phyloP scores from a whole-genome alignment of 2,329 filamentous ascomycete genomes.

The Metarhizium anisopliae region DNA sequence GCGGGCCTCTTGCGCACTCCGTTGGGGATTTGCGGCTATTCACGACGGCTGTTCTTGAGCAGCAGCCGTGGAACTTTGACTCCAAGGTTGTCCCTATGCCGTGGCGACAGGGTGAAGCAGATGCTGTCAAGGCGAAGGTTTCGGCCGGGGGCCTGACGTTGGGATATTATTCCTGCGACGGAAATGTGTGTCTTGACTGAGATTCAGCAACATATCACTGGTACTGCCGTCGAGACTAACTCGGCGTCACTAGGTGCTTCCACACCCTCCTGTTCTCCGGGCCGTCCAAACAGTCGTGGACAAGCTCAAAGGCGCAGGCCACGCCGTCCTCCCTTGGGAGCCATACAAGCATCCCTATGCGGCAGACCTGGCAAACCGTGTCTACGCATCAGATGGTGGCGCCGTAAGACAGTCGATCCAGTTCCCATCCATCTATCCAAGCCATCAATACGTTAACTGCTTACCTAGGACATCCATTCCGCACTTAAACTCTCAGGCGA shows the following conservation, averaged over 20 bases:
- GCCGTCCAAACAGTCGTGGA: conserved; percentile 28
- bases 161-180: conserved; percentile 23
- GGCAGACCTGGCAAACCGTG: conserved; percentile 18
- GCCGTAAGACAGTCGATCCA: neutral
- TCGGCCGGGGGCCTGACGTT: conserved; percentile 16
- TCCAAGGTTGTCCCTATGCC: conserved; percentile 26
- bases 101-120: conserved; percentile 30
- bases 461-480: conserved; percentile 16
- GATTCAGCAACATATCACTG: conserved; percentile 6
- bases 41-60: too few relatives aligned
- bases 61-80: too few relatives aligned
- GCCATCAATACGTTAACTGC: neutral
- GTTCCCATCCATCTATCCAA: neutral
- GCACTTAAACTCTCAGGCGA: conserved; percentile 23
- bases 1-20: too few relatives aligned
- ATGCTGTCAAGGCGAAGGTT: conserved; percentile 14
- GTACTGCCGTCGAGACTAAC: conserved; percentile 6
- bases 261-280: conserved; percentile 41
- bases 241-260: conserved; percentile 33
- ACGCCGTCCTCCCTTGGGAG: conserved; percentile 14
- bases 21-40: too few relatives aligned
- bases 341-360: conserved; percentile 19
- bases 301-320: too few relatives aligned
- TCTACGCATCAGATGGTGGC: neutral
- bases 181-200: conserved; percentile 1